phyloP scores from a whole-genome alignment of 805 yeast species.

The Starmerella ratchasimensis region DNA sequence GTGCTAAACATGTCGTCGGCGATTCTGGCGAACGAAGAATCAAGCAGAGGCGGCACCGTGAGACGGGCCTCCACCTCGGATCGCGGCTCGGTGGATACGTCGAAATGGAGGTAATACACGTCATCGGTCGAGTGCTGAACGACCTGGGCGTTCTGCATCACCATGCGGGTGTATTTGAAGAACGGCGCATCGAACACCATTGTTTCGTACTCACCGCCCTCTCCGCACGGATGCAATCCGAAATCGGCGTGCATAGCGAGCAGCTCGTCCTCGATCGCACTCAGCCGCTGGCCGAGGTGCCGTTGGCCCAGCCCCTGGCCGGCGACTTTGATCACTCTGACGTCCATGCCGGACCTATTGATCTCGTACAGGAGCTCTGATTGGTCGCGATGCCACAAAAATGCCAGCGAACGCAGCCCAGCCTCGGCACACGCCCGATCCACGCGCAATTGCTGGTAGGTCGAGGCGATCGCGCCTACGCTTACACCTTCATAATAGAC shows the following conservation, averaged over 20 bases:
- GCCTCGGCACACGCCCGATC: slow-evolving; percentile 76
- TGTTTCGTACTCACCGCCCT: slow-evolving; percentile 97
- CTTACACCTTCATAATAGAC: slow-evolving; percentile 77
- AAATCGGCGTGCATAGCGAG: slow-evolving; percentile 40
- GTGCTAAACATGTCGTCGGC: too few species aligned
- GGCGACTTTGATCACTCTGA: slow-evolving; percentile 81
- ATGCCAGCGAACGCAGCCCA: slow-evolving; percentile 56
- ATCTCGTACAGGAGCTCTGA: slow-evolving; percentile 67
- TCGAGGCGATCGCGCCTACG: slow-evolving; percentile 90
- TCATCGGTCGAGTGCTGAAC: slow-evolving; percentile 43
- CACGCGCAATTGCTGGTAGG: slow-evolving; percentile 89
- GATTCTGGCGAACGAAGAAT: too few species aligned
- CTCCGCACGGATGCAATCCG: slow-evolving; percentile 93
- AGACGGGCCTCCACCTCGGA: too few species aligned
- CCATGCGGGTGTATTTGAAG: slow-evolving; percentile 41
- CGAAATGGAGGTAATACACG: slow-evolving; percentile 51
- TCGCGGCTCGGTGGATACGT: slow-evolving; percentile 31
- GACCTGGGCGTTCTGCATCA: slow-evolving; percentile 25
- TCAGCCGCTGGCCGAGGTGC: slow-evolving; percentile 58
- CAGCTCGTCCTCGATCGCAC: slow-evolving; percentile 47
- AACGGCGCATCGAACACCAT: slow-evolving; percentile 83
- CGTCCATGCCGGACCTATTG: slow-evolving; percentile 55
- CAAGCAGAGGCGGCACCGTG: slow-evolving; percentile 25
- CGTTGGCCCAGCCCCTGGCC: slow-evolving; percentile 62
- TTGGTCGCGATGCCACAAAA: slow-evolving; percentile 85